Evolutionary conservation across 179 eudicot genomes (phyloP), one percentile per base, ranked within the genome.

Genomic region (Beta lomatogona): DNA sequence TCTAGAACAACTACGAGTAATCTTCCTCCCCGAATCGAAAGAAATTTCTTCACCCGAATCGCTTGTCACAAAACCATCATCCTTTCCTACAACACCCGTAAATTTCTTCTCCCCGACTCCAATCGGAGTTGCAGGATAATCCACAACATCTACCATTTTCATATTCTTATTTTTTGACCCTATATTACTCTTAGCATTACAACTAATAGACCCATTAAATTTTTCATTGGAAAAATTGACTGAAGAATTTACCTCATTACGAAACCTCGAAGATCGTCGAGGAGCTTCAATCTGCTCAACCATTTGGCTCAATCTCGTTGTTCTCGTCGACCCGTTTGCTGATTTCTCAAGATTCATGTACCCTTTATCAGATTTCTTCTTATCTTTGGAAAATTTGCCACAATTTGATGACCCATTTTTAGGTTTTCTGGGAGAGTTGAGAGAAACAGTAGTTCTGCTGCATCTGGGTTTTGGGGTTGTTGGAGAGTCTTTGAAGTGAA

Each of bases 241-340:
- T 45, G 65, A 55, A 67, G 82, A 50, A 80, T 54, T 57, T 50
- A 60, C 71, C 71, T 83, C 57, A 22, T 71, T 81, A 71, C 82
- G 70, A 16, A 90, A 82, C 77, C 91, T 87, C 28, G 88, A 73
- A 79, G 92, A 90, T 50, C 89, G 86, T 28, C 89, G 71, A 6
- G 80, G 78, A 10, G 74, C 52, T 14, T 78, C 78, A 22, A 36
- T 19, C 41, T 36, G 41, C 41, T 41, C 74, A 81, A 5, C 52
- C 67, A 79, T 77, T 19, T 59, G 12, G 5, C 77, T 73, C 68
- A 79, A 82, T 52, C 63, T 79, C 3, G 80, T 63, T 60, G 84
- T 86, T 66, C 71, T 82, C 60, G 59, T 53, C 72, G 83, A 82
- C 82, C 83, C 84, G 77, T 70, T 80, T 41, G 76, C 74, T 44